phyloP scores from a whole-genome alignment of 2,329 filamentous ascomycete genomes.

The Calonectria pteridis region DNA sequence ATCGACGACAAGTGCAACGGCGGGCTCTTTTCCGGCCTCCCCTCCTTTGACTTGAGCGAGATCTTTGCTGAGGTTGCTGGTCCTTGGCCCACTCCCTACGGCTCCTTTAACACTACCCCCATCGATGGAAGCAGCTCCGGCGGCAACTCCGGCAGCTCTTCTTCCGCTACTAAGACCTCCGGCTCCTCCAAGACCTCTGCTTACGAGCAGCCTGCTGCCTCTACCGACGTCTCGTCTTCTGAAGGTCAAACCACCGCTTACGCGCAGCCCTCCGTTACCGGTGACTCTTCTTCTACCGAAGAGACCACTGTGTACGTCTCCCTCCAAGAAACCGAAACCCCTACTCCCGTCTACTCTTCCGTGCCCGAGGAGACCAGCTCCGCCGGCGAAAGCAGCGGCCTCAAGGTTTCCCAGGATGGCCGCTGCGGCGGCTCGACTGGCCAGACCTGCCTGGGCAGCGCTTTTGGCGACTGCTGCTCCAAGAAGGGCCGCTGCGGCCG shows the following conservation, averaged over 20 bases:
- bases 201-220: slow-evolving; percentile 10
- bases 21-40: slow-evolving; percentile 61
- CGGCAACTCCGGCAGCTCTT: slow-evolving; percentile 8
- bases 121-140: slow-evolving; percentile 29
- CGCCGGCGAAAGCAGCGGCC: slow-evolving; percentile 23
- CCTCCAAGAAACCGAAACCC: neutral
- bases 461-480: slow-evolving; percentile 59
- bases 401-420: slow-evolving; percentile 54
- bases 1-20: slow-evolving; percentile 59
- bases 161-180: slow-evolving; percentile 22
- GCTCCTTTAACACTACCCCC: slow-evolving; percentile 37
- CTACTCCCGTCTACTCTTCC: slow-evolving; percentile 20
- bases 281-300: slow-evolving; percentile 25
- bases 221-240: slow-evolving; percentile 18
- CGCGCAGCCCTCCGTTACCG: slow-evolving; percentile 7
- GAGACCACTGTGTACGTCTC: slow-evolving; percentile 18
- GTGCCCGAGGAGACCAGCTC: slow-evolving; percentile 34
- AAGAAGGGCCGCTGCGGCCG: slow-evolving; percentile 54
- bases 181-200: slow-evolving; percentile 16
- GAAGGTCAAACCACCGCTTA: neutral
- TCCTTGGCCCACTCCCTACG: slow-evolving; percentile 49
- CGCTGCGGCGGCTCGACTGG: slow-evolving; percentile 55
- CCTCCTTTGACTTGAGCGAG: slow-evolving; percentile 53
- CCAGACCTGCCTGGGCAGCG: slow-evolving; percentile 56
- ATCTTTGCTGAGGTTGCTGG: slow-evolving; percentile 48